phyloP scores from a whole-genome alignment of 108 stramenopile species.

The Heterococcus sp. region DNA sequence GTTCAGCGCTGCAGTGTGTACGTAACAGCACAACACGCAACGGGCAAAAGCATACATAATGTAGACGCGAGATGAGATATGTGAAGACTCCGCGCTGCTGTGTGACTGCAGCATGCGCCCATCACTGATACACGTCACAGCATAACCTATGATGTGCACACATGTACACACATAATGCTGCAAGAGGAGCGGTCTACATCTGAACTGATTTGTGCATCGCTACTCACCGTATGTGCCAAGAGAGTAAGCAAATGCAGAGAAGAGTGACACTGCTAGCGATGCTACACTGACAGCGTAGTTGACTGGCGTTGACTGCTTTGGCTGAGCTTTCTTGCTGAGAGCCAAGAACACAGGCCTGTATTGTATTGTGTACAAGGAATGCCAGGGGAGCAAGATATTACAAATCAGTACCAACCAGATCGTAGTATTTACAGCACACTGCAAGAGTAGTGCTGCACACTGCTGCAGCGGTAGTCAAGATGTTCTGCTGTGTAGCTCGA shows the following conservation, averaged over 20 bases:
- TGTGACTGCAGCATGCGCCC: too few relatives aligned
- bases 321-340: slow-evolving; percentile 23
- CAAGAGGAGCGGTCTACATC: too few relatives aligned
- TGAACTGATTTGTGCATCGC: too few relatives aligned
- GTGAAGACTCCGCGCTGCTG: too few relatives aligned
- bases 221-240: slow-evolving; percentile 20
- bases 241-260: slow-evolving; percentile 26
- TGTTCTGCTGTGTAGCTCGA: too few relatives aligned
- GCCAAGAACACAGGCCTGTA: not conserved
- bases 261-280: slow-evolving; percentile 4
- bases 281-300: not conserved
- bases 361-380: not conserved
- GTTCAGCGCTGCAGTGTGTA: slow-evolving; percentile 5
- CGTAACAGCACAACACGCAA: not conserved
- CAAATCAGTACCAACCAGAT: not conserved
- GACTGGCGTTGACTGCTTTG: not conserved
- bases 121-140: too few relatives aligned
- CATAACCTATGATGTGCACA: too few relatives aligned
- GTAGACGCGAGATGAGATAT: too few relatives aligned
- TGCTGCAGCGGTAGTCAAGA: too few relatives aligned
- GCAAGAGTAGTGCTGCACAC: too few relatives aligned
- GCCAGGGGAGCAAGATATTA: not conserved
- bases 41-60: too few relatives aligned
- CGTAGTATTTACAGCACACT: not conserved
- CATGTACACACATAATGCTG: not conserved